These are phyloP conservation scores for Magnusiomyces magnusii DNA, from an alignment of 1,139 yeast species.

Conservation along the genomic window DNA sequence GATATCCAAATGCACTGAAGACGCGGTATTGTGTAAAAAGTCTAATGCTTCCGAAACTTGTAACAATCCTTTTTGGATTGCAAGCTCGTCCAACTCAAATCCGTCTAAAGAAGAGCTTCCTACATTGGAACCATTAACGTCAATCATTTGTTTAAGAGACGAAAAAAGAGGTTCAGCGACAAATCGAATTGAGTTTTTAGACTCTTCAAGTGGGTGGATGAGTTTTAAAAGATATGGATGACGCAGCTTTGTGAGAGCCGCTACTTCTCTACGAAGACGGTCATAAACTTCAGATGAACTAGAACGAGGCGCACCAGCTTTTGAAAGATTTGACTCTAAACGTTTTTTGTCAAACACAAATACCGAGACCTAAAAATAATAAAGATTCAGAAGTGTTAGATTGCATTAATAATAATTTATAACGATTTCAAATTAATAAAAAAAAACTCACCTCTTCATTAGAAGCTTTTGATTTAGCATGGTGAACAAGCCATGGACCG, in stretches of 20 bases:
- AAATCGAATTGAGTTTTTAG: slow-evolving; percentile 66
- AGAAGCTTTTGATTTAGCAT: slow-evolving; percentile 60
- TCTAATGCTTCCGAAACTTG: slow-evolving; percentile 73
- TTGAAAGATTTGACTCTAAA: slow-evolving; percentile 50
- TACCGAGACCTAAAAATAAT: slow-evolving; percentile 51
- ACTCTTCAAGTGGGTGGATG: slow-evolving; percentile 83
- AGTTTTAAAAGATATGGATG: slow-evolving; percentile 83
- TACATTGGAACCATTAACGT: slow-evolving; percentile 22
- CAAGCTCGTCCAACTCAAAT: slow-evolving; percentile 50
- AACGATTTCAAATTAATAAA: slow-evolving; percentile 1
- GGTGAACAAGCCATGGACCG: slow-evolving; percentile 82
- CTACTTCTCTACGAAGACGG: slow-evolving; percentile 49
- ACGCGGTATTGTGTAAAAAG: slow-evolving; percentile 72
- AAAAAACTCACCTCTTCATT: slow-evolving; percentile 23
- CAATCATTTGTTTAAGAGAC: slow-evolving; percentile 45
- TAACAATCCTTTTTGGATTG: slow-evolving; percentile 77
- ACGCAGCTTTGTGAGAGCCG: slow-evolving; percentile 66
- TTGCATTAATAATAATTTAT: not conserved
- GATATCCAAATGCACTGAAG: slow-evolving; percentile 67
- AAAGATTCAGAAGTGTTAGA: not conserved
- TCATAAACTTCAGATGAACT: slow-evolving; percentile 37
- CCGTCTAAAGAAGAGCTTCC: slow-evolving; percentile 22
- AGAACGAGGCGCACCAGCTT: slow-evolving; percentile 40
- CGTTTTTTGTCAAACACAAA: slow-evolving; percentile 82
- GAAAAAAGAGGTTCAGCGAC: slow-evolving; percentile 75